Evolutionary conservation across 2,329 filamentous ascomycete genomes (phyloP), one percentile per base, ranked within the genome.

Genomic region (Tolypocladium pustulatum): DNA sequence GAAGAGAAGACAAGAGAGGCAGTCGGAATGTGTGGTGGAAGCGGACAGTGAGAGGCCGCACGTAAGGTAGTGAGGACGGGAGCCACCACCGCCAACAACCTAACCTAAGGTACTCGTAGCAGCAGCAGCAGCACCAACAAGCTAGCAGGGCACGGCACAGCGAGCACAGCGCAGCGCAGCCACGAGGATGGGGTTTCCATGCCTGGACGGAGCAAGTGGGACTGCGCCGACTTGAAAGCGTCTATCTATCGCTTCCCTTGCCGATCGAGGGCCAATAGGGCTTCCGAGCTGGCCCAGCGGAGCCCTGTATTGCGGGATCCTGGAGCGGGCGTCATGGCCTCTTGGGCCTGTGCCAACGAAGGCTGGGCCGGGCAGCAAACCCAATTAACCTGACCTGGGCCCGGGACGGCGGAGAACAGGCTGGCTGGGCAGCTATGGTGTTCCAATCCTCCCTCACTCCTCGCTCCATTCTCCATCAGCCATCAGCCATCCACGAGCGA

Each of bases 11-110:
- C 57, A 59, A 59, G 58, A 58, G 61, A 62, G 61, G 61, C 61
- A 64, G 61, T 55, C 56, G 56, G 59, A 61, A 63, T 57, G 61
- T 55, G 63, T 63, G 61, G 62, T 62, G 61, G 54, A 59, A 61
- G 60, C 20, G 46, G 37, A 54, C 25, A 49, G 52, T 10, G 38
- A 57, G 56, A 12, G 46, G 34, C 53, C 38, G 32, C 17, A 22
- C 32, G 20, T 6, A n/a, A n/a, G n/a, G n/a, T n/a, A 10, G 38
- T 41, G 38, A 41, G 7, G 37, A 38, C 37, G 15, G 17, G 38
- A 20, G 20, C 17, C n/a, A n/a, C 38, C 20, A 41, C 38, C 38
- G 7, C 17, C 38, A 41, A 8, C 38, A n/a, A 6, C 38, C 36
- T n/a, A 41, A 13, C n/a, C 13, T 27, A 49, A 25, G 20, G 41